Evolutionary conservation across 2,329 filamentous ascomycete genomes (phyloP).

Genomic region (Epicoccum sorghinum): DNA sequence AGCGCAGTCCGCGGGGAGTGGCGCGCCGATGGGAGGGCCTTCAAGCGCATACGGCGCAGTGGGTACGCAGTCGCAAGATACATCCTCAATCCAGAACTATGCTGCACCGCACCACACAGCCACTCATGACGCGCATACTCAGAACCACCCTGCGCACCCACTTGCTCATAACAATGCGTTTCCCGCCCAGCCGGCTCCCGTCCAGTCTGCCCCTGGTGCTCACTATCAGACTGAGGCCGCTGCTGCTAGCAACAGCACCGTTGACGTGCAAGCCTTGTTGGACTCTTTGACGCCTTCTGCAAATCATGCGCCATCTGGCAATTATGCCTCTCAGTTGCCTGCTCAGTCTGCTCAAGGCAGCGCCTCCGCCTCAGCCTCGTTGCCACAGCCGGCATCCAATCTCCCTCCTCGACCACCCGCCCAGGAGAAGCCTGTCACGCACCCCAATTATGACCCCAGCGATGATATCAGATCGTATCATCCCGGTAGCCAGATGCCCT

Average conservation of each 20-base stretch:
- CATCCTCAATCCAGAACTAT: constrained; percentile 48
- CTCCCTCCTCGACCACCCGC: constrained; percentile 57
- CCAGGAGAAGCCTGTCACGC: constrained; percentile 56
- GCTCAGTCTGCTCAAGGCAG: constrained; percentile 40
- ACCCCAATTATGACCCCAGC: constrained; percentile 55
- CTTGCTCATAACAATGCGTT: constrained; percentile 41
- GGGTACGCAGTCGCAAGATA: constrained; percentile 44
- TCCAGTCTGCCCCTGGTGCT: constrained; percentile 39
- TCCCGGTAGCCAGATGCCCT: constrained; percentile 52
- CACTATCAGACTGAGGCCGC: constrained; percentile 33
- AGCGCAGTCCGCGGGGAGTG: constrained; percentile 30
- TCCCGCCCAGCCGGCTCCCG: constrained; percentile 36
- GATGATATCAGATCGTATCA: constrained; percentile 59
- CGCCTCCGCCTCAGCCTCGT: constrained; percentile 38
- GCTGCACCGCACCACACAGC: constrained; percentile 40
- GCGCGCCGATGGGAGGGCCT: constrained; percentile 29
- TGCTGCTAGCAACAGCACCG: constrained; percentile 43
- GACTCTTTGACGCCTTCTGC: constrained; percentile 50
- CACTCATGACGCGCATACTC: constrained; percentile 43
- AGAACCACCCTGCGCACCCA: constrained; percentile 35
- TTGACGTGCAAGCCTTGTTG: constrained; percentile 56
- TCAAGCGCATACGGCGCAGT: constrained; percentile 33
- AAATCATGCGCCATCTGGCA: constrained; percentile 35
- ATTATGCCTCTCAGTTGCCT: constrained; percentile 43
- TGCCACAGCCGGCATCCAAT: constrained; percentile 47